A percentile compares a stretch with the other conserved stretches of the same genome.
These are phyloP conservation scores for Trypanosoma lewisi DNA, from an alignment of 208 protist genomes.

Conservation along the genomic window DNA sequence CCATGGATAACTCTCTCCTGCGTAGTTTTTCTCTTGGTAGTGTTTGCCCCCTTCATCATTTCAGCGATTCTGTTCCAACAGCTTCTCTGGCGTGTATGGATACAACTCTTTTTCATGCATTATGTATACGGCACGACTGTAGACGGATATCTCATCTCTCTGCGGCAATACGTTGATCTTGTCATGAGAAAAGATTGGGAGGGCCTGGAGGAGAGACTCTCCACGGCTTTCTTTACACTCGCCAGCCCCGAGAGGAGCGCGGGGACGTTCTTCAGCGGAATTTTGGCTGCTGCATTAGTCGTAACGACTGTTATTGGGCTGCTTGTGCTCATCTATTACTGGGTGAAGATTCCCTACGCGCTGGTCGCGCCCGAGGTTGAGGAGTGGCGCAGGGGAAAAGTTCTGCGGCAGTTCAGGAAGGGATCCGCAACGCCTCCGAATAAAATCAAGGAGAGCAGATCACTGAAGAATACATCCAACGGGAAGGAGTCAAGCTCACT, in stretches of 20 bases:
- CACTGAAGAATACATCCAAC: too few relatives aligned
- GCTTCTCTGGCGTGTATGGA: slow-evolving; percentile 62
- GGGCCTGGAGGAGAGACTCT: slow-evolving; percentile 16
- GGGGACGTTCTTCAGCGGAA: slow-evolving; percentile 46
- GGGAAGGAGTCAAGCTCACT: too few relatives aligned
- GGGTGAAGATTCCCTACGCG: slow-evolving; percentile 12
- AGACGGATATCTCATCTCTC: slow-evolving; percentile 25
- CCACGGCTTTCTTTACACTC: slow-evolving; percentile 32
- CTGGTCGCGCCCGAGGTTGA: slow-evolving; percentile 5
- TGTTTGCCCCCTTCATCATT: slow-evolving; percentile 41
- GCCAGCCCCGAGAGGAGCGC: slow-evolving; percentile 22
- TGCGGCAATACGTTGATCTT: slow-evolving; percentile 22
- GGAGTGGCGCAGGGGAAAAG: not conserved
- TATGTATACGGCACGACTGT: slow-evolving; percentile 49
- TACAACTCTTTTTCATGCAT: slow-evolving; percentile 60
- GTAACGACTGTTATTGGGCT: not conserved
- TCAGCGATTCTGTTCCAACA: slow-evolving; percentile 33
- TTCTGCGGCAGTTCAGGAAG: not conserved
- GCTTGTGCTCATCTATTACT: slow-evolving; percentile 25
- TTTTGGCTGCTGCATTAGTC: slow-evolving; percentile 34
- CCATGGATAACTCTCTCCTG: slow-evolving; percentile 33
- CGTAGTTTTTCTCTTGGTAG: slow-evolving; percentile 22
- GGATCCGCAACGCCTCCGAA: slow-evolving; percentile 2
- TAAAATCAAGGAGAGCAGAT: slow-evolving; percentile 5
- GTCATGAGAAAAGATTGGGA: slow-evolving; percentile 33